Base-by-base conservation (phyloP, 495 filamentous ascomycete species). In the Lophiostoma macrostomum region DNA sequence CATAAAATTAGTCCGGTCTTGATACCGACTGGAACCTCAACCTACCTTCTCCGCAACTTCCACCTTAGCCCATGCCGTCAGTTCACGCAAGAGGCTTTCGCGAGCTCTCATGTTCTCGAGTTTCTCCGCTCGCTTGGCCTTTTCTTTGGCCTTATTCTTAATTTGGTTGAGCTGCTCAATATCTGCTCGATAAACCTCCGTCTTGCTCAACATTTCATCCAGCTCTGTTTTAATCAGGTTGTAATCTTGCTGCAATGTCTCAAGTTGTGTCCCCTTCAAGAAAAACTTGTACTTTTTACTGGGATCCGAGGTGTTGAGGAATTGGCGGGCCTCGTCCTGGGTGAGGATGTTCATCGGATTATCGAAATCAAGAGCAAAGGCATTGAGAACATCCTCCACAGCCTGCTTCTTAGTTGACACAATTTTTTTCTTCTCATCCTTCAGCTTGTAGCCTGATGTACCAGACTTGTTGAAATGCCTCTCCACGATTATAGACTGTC, bases 281-380 rank as follows among this genome's bases (percentile, higher is more conserved):
- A 97, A 99, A 59, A 96, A 96, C 59, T 88, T 91, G 75, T 97
- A 99, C 65, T 97, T 99, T 42, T 91, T 82, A 4, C 75, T 70
- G 4, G 90, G 79, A 18, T 78, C 85, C 18, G 94, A 93, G 19
- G 81, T 76, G 67, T 88, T 95, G 7, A 99, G 76, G 64, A 99
- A 99, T 52, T 95, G 86, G 13, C 91, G 85, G 27, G 93, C 93
- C 68, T 87, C 86, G 64, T 99, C 93, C 69, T 99, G 93, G 1
- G 91, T 95, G 23, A 99, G 79, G n/a, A 96, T 86, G 56, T 94
- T 99, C 73, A 99, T 86, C 0, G 93, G 93, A 53, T 99, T 99
- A 66, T 96, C 93, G 29, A 99, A 86, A 67, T 97, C 93, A 12
- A 99, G 76, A 28, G 86, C 85, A 66, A 87, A 97, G 65, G 85